These are phyloP conservation scores for Knoxdaviesia proteae DNA, from an alignment of 2,329 filamentous ascomycete genomes.

Conservation along the genomic window DNA sequence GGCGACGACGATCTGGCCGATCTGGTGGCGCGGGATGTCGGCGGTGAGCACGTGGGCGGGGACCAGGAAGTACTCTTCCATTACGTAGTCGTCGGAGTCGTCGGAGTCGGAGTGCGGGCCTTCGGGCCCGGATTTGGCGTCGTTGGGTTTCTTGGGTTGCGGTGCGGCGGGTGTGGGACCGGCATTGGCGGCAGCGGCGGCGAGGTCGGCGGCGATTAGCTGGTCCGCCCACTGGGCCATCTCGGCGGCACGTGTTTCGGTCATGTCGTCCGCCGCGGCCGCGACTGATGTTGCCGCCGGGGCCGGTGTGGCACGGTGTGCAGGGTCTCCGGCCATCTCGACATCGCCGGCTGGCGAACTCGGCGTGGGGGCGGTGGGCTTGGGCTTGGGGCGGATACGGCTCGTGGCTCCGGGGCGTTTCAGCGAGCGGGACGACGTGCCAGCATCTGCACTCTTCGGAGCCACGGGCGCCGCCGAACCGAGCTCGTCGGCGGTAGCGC, in stretches of 20 bases:
- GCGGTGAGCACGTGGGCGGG: conserved; percentile 27
- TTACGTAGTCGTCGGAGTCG: conserved; percentile 37
- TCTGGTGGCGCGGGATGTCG: conserved; percentile 24
- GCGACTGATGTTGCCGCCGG: too few relatives aligned
- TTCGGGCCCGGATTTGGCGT: conserved; percentile 15
- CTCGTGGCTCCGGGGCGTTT: too few relatives aligned
- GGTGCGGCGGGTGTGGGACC: conserved; percentile 11
- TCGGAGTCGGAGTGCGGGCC: conserved; percentile 7
- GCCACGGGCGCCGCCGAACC: too few relatives aligned
- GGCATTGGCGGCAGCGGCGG: conserved; percentile 2
- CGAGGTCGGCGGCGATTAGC: neutral
- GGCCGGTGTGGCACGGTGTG: too few relatives aligned
- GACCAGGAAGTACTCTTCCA: conserved; percentile 43
- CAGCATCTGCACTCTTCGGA: conserved; percentile 3
- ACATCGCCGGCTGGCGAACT: too few relatives aligned
- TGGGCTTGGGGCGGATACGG: conserved; percentile 1
- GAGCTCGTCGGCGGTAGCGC: too few relatives aligned
- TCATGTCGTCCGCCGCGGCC: too few relatives aligned
- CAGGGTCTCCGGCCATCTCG: too few relatives aligned
- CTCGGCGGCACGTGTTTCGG: too few relatives aligned
- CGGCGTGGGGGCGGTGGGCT: neutral
- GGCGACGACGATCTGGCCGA: conserved; percentile 36
- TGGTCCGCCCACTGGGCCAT: too few relatives aligned
- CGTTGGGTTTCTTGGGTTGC: conserved; percentile 18
- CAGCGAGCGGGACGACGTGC: conserved; percentile 1